phyloP scores from a whole-genome alignment of 1,139 yeast genomes.

The Suhomyces kunorum region DNA sequence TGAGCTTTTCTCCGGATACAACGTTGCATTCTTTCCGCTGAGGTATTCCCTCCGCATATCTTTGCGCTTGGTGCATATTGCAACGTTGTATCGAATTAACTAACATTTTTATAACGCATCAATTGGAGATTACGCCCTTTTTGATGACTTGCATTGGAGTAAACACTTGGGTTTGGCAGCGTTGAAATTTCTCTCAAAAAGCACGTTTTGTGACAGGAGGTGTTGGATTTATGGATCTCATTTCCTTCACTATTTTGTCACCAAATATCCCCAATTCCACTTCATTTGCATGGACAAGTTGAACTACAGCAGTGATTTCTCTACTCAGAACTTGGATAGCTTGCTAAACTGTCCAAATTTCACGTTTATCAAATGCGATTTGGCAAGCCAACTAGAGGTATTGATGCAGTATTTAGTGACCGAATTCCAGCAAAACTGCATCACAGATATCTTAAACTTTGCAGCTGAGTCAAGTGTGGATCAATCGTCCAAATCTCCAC shows the following conservation, averaged over 20 bases:
- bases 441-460: conserved; percentile 48
- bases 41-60: neutral
- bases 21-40: neutral
- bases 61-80: neutral
- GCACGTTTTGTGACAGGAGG: conserved; percentile 56
- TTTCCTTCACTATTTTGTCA: conserved; percentile 42
- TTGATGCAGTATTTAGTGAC: conserved; percentile 17
- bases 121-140: neutral
- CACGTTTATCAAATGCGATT: conserved; percentile 37
- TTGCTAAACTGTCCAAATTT: conserved; percentile 25
- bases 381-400: conserved; percentile 28
- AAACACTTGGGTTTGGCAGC: no score
- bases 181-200: neutral
- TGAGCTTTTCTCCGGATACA: neutral
- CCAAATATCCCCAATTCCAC: conserved; percentile 37
- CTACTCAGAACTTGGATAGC: conserved; percentile 26
- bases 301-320: conserved; percentile 33
- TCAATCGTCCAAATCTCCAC: conserved; percentile 49
- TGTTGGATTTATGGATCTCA: conserved; percentile 62
- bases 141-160: neutral
- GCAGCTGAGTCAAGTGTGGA: conserved; percentile 67
- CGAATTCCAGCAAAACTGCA: conserved; percentile 16
- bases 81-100: neutral
- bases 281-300: conserved; percentile 53
- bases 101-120: neutral